phyloP scores from a whole-genome alignment of 306 rosid species.

The Citrullus amarus region DNA sequence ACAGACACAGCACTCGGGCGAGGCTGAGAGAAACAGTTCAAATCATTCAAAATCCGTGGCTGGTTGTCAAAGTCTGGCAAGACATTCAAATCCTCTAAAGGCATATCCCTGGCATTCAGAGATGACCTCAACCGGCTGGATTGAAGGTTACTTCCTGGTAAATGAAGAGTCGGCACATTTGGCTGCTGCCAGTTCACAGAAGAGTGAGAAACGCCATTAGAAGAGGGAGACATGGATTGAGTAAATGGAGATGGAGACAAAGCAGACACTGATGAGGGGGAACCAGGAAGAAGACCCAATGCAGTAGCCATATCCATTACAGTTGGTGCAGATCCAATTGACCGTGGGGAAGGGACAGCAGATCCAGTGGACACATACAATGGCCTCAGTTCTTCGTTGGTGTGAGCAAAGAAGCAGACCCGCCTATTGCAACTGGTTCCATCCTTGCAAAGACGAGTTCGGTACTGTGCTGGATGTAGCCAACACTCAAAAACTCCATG shows the following conservation, averaged over 20 bases:
- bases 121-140: conserved; percentile 84
- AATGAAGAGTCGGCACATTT: conserved; percentile 77
- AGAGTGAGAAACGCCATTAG: conserved; percentile 42
- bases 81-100: conserved; percentile 35
- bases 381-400: conserved; percentile 66
- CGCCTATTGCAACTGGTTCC: conserved; percentile 68
- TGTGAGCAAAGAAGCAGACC: conserved; percentile 82
- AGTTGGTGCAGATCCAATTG: conserved; percentile 48
- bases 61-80: conserved; percentile 49
- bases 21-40: conserved; percentile 53
- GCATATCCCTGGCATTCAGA: conserved; percentile 68
- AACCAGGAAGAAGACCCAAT: conserved; percentile 64
- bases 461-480: conserved; percentile 93
- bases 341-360: conserved; percentile 70
- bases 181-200: conserved; percentile 62
- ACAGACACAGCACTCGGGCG: conserved; percentile 31
- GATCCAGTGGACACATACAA: conserved; percentile 78
- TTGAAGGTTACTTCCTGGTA: conserved; percentile 72
- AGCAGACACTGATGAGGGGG: conserved; percentile 63
- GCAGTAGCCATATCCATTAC: conserved; percentile 98
- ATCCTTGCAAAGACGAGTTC: conserved; percentile 87
- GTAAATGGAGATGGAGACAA: conserved; percentile 68
- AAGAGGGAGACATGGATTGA: conserved; percentile 72
- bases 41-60: conserved; percentile 52
- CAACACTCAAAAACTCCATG: conserved; percentile 94